Percentiles rank a stretch among this genome's conserved stretches.
Conservation (phyloP, 2,329 filamentous ascomycete genomes). For the Diaporthe citriasiana region DNA sequence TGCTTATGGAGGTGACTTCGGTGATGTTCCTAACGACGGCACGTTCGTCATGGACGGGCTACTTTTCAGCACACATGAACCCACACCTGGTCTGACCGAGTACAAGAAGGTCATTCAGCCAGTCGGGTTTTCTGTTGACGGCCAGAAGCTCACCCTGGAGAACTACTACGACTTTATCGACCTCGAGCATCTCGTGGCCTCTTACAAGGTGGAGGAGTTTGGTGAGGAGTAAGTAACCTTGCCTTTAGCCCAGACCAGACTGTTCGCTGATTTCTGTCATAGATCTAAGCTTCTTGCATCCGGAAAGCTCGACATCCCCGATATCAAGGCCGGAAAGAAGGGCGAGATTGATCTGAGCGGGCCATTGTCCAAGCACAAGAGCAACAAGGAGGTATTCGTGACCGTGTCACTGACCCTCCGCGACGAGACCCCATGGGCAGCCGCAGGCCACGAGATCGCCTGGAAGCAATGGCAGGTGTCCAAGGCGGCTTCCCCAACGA, state of each 20-base stretch:
- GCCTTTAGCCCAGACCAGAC: not conserved
- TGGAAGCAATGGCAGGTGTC: slow-evolving; percentile 65
- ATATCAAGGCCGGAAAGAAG: slow-evolving; percentile 55
- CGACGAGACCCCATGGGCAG: slow-evolving; percentile 63
- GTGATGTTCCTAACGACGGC: slow-evolving; percentile 70
- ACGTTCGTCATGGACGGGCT: slow-evolving; percentile 76
- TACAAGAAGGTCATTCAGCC: slow-evolving; percentile 72
- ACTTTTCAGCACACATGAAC: slow-evolving; percentile 65
- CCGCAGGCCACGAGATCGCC: slow-evolving; percentile 66
- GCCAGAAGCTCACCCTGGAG: slow-evolving; percentile 55
- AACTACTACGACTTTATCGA: slow-evolving; percentile 66
- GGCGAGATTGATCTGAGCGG: slow-evolving; percentile 52
- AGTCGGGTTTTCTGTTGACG: slow-evolving; percentile 57
- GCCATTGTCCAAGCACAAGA: slow-evolving; percentile 48
- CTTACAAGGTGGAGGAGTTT: slow-evolving; percentile 61
- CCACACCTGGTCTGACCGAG: slow-evolving; percentile 69
- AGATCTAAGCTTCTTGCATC: slow-evolving; percentile 49
- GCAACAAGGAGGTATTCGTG: slow-evolving; percentile 58
- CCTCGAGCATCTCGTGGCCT: slow-evolving; percentile 58
- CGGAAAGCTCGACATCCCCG: slow-evolving; percentile 57
- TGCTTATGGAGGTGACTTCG: slow-evolving; percentile 74
- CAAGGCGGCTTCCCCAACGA: slow-evolving; percentile 44
- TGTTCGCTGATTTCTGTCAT: slow-evolving; percentile 39
- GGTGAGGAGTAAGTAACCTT: slow-evolving; percentile 54
- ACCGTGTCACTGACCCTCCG: slow-evolving; percentile 61